Evolutionary conservation across 768 basidiomycete genomes (phyloP).

Genomic region (Boletus pseudopeckii): DNA sequence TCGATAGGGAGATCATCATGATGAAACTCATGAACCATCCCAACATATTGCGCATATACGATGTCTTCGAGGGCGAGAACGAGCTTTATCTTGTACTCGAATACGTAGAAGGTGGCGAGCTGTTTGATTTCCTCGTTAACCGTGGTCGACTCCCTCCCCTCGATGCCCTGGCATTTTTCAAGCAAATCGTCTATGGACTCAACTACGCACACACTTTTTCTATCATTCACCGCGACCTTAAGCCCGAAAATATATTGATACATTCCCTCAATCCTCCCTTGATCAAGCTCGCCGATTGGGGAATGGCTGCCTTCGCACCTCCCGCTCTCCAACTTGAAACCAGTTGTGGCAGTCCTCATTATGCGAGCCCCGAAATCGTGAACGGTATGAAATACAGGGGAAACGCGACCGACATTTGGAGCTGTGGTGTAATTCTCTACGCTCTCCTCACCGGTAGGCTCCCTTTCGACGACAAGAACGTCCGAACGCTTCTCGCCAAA

Average conservation of each 20-base stretch:
- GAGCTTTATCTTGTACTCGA: conserved; percentile 93
- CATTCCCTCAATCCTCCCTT: conserved; percentile 75
- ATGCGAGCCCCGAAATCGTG: conserved; percentile 95
- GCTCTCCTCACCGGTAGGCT: conserved; percentile 87
- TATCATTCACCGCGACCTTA: conserved; percentile 96
- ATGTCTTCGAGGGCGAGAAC: conserved; percentile 90
- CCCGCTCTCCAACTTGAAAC: conserved; percentile 85
- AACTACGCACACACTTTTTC: conserved; percentile 98
- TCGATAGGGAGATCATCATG: conserved; percentile 95
- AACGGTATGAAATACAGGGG: conserved; percentile 87
- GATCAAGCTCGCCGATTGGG: conserved; percentile 97
- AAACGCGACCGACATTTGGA: conserved; percentile 93
- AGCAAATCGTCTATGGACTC: conserved; percentile 92
- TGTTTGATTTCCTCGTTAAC: conserved; percentile 95
- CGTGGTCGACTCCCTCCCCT: conserved; percentile 73
- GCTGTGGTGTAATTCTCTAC: conserved; percentile 90
- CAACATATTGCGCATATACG: conserved; percentile 92
- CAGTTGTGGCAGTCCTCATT: conserved; percentile 95
- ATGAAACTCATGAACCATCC: conserved; percentile 99
- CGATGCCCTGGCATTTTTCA: conserved; percentile 90
- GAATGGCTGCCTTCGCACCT: conserved; percentile 95
- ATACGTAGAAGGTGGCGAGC: conserved; percentile 93
- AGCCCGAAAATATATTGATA: conserved; percentile 95
- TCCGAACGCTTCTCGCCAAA: conserved; percentile 71
- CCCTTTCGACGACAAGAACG: conserved; percentile 92